These are phyloP conservation scores for Xylaria acuta DNA, from an alignment of 495 filamentous ascomycete species.

Conservation along the genomic window DNA sequence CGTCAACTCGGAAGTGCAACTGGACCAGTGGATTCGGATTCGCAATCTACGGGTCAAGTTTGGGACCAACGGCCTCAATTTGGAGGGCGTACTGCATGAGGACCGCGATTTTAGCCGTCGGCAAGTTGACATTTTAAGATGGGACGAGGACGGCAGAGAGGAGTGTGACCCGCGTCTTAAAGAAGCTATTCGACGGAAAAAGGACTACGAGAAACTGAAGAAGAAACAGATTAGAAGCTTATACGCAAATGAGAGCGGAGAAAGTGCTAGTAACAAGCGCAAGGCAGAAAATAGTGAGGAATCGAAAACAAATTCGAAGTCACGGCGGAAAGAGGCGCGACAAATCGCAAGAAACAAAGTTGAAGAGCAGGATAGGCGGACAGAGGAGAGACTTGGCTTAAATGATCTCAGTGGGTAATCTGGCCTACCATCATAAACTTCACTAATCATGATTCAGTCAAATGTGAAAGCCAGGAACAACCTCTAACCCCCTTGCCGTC, in stretches of 20 bases:
- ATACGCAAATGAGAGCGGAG: slow-evolving; percentile 24
- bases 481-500: slow-evolving; percentile 51
- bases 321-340: slow-evolving; percentile 30
- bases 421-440: neutral
- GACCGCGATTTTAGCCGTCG: slow-evolving; percentile 62
- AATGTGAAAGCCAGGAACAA: slow-evolving; percentile 52
- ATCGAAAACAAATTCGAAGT: slow-evolving; percentile 30
- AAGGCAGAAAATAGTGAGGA: slow-evolving; percentile 37
- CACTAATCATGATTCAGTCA: slow-evolving; percentile 43
- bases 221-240: slow-evolving; percentile 54
- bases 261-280: slow-evolving; percentile 44
- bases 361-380: slow-evolving; percentile 45
- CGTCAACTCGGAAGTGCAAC: slow-evolving; percentile 60
- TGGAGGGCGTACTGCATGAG: slow-evolving; percentile 77
- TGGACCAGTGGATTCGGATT: slow-evolving; percentile 67
- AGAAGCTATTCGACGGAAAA: slow-evolving; percentile 67
- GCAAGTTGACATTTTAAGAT: slow-evolving; percentile 57
- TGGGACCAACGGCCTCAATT: slow-evolving; percentile 52
- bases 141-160: slow-evolving; percentile 30
- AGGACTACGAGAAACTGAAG: slow-evolving; percentile 64
- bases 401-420: slow-evolving; percentile 35
- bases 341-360: slow-evolving; percentile 28
- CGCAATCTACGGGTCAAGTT: slow-evolving; percentile 76
- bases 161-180: slow-evolving; percentile 61
- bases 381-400: slow-evolving; percentile 33